Percentiles rank a stretch among this genome's conserved stretches.
phyloP scores from a whole-genome alignment of 2,329 filamentous ascomycete genomes.

The Sclerotinia trifoliorum region DNA sequence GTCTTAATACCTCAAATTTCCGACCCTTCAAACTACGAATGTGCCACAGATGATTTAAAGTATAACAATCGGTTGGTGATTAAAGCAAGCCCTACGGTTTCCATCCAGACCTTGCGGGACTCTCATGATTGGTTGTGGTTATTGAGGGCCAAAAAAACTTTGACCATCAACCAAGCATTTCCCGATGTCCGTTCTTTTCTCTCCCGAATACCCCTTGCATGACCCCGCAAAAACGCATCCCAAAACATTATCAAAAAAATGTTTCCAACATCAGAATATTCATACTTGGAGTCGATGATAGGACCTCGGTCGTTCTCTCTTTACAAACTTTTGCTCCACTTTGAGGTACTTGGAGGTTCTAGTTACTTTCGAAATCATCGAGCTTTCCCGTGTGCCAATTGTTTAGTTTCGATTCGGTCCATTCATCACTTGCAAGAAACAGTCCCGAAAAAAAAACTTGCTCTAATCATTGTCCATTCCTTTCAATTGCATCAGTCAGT shows the following conservation, averaged over 20 bases:
- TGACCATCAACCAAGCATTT: constrained; percentile 16
- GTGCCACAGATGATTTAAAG: constrained; percentile 1
- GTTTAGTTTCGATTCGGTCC: neutral
- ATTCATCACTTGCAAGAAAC: constrained; percentile 13
- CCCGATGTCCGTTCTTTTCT: neutral
- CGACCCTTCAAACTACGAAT: neutral
- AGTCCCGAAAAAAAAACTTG: neutral
- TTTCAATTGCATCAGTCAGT: neutral
- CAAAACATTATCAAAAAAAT: neutral
- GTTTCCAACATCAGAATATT: constrained; percentile 19
- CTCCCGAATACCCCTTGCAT: constrained; percentile 4
- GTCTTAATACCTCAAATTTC: neutral
- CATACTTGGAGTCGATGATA: constrained; percentile 11
- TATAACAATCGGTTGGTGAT: constrained; percentile 2
- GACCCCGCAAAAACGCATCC: constrained; percentile 14
- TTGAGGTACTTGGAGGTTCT: neutral
- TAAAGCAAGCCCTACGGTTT: neutral
- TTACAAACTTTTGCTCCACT: constrained; percentile 1
- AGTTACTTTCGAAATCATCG: neutral
- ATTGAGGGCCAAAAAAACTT: neutral
- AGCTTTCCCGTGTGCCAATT: constrained; percentile 15
- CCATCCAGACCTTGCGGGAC: constrained; percentile 4
- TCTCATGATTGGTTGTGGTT: constrained; percentile 2
- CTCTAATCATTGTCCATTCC: constrained; percentile 5
- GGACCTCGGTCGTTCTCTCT: constrained; percentile 4